Evolutionary conservation across 768 basidiomycete species (phyloP), one percentile per base, ranked within the genome.

Genomic region (Tulasnella sp.): DNA sequence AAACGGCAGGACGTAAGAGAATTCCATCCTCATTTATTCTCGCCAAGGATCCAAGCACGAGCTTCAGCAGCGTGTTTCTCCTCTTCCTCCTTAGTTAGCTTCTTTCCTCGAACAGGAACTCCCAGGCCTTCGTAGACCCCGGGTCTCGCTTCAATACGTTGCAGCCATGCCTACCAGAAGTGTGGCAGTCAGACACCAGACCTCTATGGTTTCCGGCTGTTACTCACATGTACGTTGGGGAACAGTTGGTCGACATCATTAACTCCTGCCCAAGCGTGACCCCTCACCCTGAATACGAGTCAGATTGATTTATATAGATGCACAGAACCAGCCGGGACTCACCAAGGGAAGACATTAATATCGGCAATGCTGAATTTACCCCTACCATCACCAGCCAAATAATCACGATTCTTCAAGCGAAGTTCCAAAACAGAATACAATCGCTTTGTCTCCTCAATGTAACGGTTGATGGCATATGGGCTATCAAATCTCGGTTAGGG

Each of bases 351-450:
- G 3, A 70, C 69, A 52, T 86, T 88, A 51, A 83, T 66, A 59
- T 87, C 85, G 5, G 83, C 89, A 41, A 90, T 64, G 34, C 72
- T 77, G 61, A 72, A 76, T 58, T 75, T 78, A 22, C 83, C 84
- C 48, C 69, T 69, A 0, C 76, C 80, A 9, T 78, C 67, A n/a
- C 90, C 88, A 15, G 74, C 86, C 13, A 93, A 76, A 63, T 73
- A 92, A 34, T 90, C 86, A 15, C 83, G 75, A 46, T 70, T 75
- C 39, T 70, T 64, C n/a, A 92, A 73, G 20, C 83, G 76, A 43
- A 79, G 77, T 59, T 92, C 78, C 37, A 92, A 73, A 3, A 92
- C 90, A n/a, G 75, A 69, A 61, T 83, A 90, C 19, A 92, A 71
- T 22, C 91, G 76, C 58, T 76, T 78, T 2, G 85, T 84, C 70